Base-by-base conservation (phyloP, 345 rosid species). In the Lepidium didymum region DNA sequence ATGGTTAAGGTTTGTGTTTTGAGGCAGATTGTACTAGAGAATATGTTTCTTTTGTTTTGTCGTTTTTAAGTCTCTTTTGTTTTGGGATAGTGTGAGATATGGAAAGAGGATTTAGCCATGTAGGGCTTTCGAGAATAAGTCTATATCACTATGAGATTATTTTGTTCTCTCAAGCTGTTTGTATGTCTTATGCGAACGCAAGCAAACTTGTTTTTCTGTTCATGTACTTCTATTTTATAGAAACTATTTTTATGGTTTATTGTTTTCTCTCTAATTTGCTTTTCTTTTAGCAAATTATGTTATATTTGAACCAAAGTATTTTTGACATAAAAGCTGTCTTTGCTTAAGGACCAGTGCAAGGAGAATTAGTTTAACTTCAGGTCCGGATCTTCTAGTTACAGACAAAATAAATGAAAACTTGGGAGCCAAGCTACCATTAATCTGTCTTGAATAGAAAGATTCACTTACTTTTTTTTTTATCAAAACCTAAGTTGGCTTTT, bases 141-240 rank as follows among this genome's bases (percentile, higher is more conserved):
- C 43, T 49, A 36, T 63, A 63, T 64, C 51, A 56, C 56, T 59
- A 54, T 56, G 74, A 54, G 74, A 75, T 68, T 68, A 62, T 67
- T 62, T 62, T 68, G 64, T 62, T 68, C 78, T 68, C 78, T 62
- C 69, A 67, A 35, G 62, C 64, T 62, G 74, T 75, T 68, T 75
- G 78, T 75, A 75, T 75, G 74, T 75, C 74, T 75, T 68, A 53
- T 74, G 73, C 77, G 68, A 74, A 74, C 73, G 57, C 67, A 74
- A 67, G 4, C 63, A 41, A 50, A 73, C 77, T 74, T 56, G 55
- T 74, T 74, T 59, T 74, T 59, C 43, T 60, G 56, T 60, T 74
- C 8, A 67, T 74, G 77, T 74, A 74, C 63, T 52, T 53, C 21
- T 74, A 74, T 67, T 36, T 67, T 74, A 73, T 73, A 73, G 41